Evolutionary conservation across 257 asterid species (phyloP), one percentile per base, ranked within the genome.

Genomic region (Lithospermum erythrorhizon): DNA sequence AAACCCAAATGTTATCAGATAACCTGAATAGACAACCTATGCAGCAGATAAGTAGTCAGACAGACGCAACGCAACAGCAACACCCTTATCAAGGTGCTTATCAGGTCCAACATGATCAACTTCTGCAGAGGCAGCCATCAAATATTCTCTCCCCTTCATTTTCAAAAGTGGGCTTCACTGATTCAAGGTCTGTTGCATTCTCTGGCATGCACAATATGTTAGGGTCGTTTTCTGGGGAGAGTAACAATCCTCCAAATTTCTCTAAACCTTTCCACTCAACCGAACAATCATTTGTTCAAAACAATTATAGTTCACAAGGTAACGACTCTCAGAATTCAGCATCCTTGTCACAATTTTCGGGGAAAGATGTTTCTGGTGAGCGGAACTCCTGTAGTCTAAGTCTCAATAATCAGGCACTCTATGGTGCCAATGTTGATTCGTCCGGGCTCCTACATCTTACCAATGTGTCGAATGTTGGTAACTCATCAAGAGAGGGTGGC

Each of bases 371-470:
- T 70, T 73, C 87, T 22, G 66, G 35, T 15, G 89, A 79, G 71
- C 94, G 73, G 68, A 94, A 77, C 59, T 69, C 71, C 3, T 70
- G 87, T 67, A 71, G 73, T 61, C 75, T 83, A 72, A 89, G 79
- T 68, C 66, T 78, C 68, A 87, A 78, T 70, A 84, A 64, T 79
- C 97, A 74, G 48, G 76, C 76, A 57, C 78, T 87, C 64, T 87
- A 77, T 58, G 86, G 94, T 57, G 65, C 79, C 51, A 83, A 67
- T 73, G 65, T 81, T 1, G 94, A 87, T 71, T 76, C 96, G 54
- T 75, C 95, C 14, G 84, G 81, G 45, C 90, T 87, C 55, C 75
- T 78, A 69, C 83, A 87, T 21, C 96, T 91, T 49, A 85, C 85
- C 53, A 84, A 83, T 6, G 81, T 87, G 62, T 73, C 94, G 20